A percentile compares a stretch with the other conserved stretches of the same genome.
Conservation (phyloP, 305 asterid species). For the Fraxinus angustifolia region DNA sequence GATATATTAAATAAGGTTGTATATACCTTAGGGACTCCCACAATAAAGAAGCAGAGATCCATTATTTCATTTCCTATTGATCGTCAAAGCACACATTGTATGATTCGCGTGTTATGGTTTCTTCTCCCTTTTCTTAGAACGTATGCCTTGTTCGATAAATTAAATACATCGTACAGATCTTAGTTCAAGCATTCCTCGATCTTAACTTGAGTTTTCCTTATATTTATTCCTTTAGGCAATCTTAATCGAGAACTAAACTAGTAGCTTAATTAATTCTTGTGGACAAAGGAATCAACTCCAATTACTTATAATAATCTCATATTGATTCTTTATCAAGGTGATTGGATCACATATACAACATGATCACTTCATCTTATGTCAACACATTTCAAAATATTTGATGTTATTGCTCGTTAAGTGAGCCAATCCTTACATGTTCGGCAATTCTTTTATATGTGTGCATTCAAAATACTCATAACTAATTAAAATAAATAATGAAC, state of each 20-base stretch:
- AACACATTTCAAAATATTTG: too few relatives aligned
- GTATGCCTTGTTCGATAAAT: not conserved
- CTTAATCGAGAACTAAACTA: not conserved
- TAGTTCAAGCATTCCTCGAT: not conserved
- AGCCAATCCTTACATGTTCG: too few relatives aligned
- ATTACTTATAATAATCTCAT: not conserved
- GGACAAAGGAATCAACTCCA: not conserved
- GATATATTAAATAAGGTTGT: not conserved
- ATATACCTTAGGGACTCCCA: not conserved
- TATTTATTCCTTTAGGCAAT: too few relatives aligned
- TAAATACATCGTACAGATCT: too few relatives aligned
- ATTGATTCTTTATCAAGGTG: not conserved
- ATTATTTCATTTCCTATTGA: not conserved
- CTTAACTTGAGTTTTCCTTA: not conserved
- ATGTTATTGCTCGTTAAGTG: too few relatives aligned
- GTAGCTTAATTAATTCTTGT: not conserved
- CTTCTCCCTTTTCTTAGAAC: not conserved
- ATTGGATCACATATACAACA: not conserved
- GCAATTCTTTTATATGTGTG: too few relatives aligned
- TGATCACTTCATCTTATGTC: too few relatives aligned
- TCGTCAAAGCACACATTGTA: not conserved
- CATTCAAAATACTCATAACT: too few relatives aligned
- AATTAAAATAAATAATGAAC: too few relatives aligned
- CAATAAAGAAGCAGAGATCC: not conserved
- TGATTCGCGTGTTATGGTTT: not conserved